Base-by-base conservation (phyloP, 768 basidiomycete genomes). In the Trametes cinnabarina region DNA sequence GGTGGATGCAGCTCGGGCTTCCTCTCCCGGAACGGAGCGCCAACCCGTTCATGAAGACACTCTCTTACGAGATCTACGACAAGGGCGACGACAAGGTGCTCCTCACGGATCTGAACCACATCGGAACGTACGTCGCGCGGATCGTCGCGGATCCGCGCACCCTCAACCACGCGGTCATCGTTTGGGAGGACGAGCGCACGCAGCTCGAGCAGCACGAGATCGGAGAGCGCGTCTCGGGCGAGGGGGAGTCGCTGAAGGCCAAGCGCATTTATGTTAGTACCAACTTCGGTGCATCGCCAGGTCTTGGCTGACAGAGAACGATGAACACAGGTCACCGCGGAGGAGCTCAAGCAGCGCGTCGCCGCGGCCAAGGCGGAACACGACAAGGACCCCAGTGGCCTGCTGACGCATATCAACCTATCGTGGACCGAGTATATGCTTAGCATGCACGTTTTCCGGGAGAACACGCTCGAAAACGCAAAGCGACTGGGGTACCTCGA, bases 141-240 rank as follows among this genome's bases (percentile, higher is more conserved):
- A 71, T 74, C 44, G 63, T 74, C 41, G 64, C 63, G 15, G 73
- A 74, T 44, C 54, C 62, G 34, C 62, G 72, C 8, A 73, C 73
- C 17, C 42, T 72, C 28, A 73, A 74, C 57, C 67, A 67, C 26
- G 63, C 46, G 20, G 68, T 73, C 4, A 64, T 68, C 11, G 58
- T 62, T 5, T 69, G 67, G 58, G 63, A 66, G 23, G 72, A 72
- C 9, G 66, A 70, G 37, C 28, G 66, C 11, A 68, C 65, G 7
- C 55, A 67, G 47, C 53, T 57, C 11, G 68, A 72, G 59, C 54
- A 60, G 23, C 64, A 62, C 20, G 64, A 59, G 22, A 32, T 71
- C 22, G 55, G 60, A 2, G 65, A 67, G 39, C 47, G 61, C 19
- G 19, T 65, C 1, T 61, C 65, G 2, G 72, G 72, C 0, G 69